Percentiles rank a stretch among this genome's conserved stretches.
Evolutionary conservation across 2,329 filamentous ascomycete genomes (phyloP).

Genomic region (Sphaceloma murrayae): DNA sequence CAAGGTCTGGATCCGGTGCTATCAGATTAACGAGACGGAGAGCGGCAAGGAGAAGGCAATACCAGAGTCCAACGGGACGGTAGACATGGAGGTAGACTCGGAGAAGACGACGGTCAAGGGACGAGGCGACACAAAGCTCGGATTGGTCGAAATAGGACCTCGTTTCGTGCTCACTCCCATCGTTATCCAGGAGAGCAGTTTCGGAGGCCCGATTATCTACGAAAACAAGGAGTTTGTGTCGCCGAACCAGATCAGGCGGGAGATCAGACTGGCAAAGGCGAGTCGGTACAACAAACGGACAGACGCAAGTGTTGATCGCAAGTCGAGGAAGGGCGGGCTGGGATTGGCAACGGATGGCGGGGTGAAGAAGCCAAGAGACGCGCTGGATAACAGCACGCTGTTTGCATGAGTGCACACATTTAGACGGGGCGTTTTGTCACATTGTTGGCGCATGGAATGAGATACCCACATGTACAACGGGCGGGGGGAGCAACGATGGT

Average conservation of each 20-base stretch:
- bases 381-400: slow-evolving; percentile 65
- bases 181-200: slow-evolving; percentile 87
- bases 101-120: too few species aligned
- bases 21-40: slow-evolving; percentile 82
- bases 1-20: slow-evolving; percentile 93
- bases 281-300: slow-evolving; percentile 65
- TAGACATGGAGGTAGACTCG: slow-evolving; percentile 33
- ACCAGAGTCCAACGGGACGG: slow-evolving; percentile 18
- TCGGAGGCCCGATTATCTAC: slow-evolving; percentile 93
- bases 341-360: slow-evolving; percentile 62
- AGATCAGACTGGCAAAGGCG: slow-evolving; percentile 67
- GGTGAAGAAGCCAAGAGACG: slow-evolving; percentile 52
- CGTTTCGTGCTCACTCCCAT: slow-evolving; percentile 90
- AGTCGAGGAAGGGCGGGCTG: slow-evolving; percentile 65
- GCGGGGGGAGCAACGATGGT: background rate
- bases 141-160: slow-evolving; percentile 84
- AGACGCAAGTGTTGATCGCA: slow-evolving; percentile 62
- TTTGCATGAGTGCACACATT: slow-evolving; percentile 50
- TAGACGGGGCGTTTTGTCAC: background rate
- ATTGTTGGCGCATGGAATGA: background rate
- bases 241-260: slow-evolving; percentile 84
- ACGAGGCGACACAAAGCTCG: slow-evolving; percentile 60
- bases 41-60: slow-evolving; percentile 38
- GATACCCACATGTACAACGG: background rate
- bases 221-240: slow-evolving; percentile 97